Percentiles rank a stretch among this genome's conserved stretches.
These are phyloP conservation scores for Salinomyces thailandicus DNA, from an alignment of 2,329 filamentous ascomycete genomes.

Conservation along the genomic window DNA sequence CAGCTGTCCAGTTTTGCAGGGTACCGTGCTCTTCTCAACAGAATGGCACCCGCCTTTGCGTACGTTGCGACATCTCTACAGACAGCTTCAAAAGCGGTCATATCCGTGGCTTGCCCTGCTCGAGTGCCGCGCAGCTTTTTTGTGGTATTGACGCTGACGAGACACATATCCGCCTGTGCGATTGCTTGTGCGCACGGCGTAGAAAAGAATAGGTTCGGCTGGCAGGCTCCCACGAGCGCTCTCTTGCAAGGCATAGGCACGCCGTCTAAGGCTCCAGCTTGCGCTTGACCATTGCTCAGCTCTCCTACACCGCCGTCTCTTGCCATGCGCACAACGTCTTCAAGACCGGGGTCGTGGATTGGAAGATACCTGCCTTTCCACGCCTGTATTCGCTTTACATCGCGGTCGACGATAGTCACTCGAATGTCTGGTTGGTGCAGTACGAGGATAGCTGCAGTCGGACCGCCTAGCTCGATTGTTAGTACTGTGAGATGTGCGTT, in stretches of 20 bases:
- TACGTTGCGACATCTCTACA: conserved; percentile 54
- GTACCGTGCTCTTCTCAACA: conserved; percentile 73
- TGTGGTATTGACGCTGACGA: conserved; percentile 70
- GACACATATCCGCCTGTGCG: conserved; percentile 57
- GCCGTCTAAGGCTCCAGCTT: background rate
- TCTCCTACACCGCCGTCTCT: conserved; percentile 34
- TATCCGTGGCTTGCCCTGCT: conserved; percentile 59
- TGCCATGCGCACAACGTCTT: conserved; percentile 54
- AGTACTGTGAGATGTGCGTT: too few relatives aligned
- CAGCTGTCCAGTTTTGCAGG: conserved; percentile 60
- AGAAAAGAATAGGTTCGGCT: conserved; percentile 62
- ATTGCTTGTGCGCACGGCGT: conserved; percentile 53
- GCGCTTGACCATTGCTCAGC: conserved; percentile 12
- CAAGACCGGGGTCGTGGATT: conserved; percentile 62
- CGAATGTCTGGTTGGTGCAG: conserved; percentile 58
- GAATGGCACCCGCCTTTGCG: conserved; percentile 55
- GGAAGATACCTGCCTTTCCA: conserved; percentile 68
- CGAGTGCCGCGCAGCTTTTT: conserved; percentile 62
- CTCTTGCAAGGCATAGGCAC: background rate
- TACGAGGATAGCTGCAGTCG: conserved; percentile 63
- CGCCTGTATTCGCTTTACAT: conserved; percentile 52
- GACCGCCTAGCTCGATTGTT: too few relatives aligned
- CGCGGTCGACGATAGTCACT: conserved; percentile 64
- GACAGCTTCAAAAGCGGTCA: conserved; percentile 60
- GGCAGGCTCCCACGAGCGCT: conserved; percentile 25